Conservation (phyloP, 2,329 filamentous ascomycete species). For the Trichoderma sp. region DNA sequence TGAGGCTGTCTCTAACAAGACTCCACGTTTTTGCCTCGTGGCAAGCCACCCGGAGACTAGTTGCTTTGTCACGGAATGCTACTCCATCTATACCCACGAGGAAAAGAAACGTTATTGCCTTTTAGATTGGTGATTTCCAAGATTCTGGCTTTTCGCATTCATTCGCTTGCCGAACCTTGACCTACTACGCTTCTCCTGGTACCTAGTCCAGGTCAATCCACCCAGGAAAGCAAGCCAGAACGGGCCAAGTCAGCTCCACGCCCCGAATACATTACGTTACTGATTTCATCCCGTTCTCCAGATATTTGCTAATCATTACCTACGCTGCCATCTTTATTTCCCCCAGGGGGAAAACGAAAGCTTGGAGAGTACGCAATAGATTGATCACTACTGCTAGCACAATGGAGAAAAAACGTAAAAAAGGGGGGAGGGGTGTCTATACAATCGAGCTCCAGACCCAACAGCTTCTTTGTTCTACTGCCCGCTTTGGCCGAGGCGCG, state of each 20-base stretch:
- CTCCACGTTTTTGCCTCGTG: constrained; percentile 10
- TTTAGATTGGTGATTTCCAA: not conserved
- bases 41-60: constrained; percentile 19
- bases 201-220: constrained; percentile 3
- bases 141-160: not conserved
- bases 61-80: not conserved
- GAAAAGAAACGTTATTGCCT: not conserved
- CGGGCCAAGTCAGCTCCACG: constrained; percentile 20
- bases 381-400: not conserved
- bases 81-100: not conserved
- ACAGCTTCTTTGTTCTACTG: not conserved
- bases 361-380: not conserved
- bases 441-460: not conserved
- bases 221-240: not conserved
- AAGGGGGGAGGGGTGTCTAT: not conserved
- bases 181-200: not conserved
- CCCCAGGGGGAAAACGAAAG: not conserved
- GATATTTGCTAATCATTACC: constrained; percentile 24
- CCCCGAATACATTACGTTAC: constrained; percentile 18
- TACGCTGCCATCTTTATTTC: not conserved
- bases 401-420: not conserved
- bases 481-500: not conserved
- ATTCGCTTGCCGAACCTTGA: not conserved
- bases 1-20: not conserved
- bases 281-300: not conserved